Evolutionary conservation across 768 basidiomycete genomes (phyloP).

Genomic region (Kwoniella dejecticola): DNA sequence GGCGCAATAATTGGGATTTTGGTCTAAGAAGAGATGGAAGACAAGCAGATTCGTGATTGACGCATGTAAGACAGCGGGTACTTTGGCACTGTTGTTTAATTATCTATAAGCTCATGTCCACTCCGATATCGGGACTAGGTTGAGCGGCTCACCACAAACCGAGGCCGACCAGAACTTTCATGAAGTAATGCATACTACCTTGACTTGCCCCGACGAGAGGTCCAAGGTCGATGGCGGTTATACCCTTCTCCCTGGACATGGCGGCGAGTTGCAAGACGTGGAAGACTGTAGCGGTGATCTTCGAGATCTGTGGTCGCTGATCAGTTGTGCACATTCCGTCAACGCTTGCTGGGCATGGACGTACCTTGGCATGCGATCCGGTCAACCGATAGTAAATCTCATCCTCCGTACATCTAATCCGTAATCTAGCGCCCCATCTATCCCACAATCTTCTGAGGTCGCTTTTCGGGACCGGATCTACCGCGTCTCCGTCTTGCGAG

Average conservation of each 20-base stretch:
- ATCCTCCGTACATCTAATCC: constrained; percentile 41
- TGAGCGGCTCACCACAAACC: constrained; percentile 35
- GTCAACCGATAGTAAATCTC: constrained; percentile 46
- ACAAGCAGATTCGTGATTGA: constrained; percentile 42
- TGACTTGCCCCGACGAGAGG: constrained; percentile 44
- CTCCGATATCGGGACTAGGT: not conserved
- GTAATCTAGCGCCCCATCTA: constrained; percentile 43
- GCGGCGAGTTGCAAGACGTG: constrained; percentile 43
- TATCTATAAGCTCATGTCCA: no score
- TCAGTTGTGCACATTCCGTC: not conserved
- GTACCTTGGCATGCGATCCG: constrained; percentile 44
- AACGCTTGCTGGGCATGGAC: not conserved
- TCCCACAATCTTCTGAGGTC: constrained; percentile 25
- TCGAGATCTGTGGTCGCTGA: constrained; percentile 22
- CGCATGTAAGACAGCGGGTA: constrained; percentile 33
- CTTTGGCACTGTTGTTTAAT: constrained; percentile 35
- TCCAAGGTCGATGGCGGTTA: constrained; percentile 47
- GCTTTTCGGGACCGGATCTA: constrained; percentile 8
- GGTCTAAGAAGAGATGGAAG: constrained; percentile 38
- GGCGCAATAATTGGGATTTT: constrained; percentile 36
- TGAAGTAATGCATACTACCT: constrained; percentile 45
- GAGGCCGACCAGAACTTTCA: constrained; percentile 36
- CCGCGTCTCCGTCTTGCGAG: constrained; percentile 12
- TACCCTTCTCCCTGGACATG: constrained; percentile 40
- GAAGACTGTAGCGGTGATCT: constrained; percentile 38